Conservation (phyloP, 257 asterid species). For the Nemophila menziesii region DNA sequence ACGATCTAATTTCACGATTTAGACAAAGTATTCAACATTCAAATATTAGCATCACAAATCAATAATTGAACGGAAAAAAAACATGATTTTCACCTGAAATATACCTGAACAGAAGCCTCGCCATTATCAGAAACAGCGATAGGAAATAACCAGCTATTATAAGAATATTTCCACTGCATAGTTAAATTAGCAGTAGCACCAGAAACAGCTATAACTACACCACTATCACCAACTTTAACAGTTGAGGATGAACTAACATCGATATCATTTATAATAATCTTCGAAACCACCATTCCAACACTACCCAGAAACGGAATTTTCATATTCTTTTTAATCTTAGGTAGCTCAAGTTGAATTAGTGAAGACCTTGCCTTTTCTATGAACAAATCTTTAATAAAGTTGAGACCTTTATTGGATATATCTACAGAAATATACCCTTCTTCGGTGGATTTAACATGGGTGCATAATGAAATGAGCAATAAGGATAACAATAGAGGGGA, state of each 20-base stretch:
- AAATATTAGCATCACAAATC: background rate
- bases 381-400: slow-evolving; percentile 54
- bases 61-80: slow-evolving; percentile 1
- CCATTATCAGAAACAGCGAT: slow-evolving; percentile 60
- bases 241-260: slow-evolving; percentile 55
- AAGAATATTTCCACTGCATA: slow-evolving; percentile 71
- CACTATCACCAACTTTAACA: slow-evolving; percentile 51
- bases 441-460: slow-evolving; percentile 28
- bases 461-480: background rate
- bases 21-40: background rate
- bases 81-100: background rate
- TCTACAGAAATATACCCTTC: slow-evolving; percentile 44
- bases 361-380: slow-evolving; percentile 46
- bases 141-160: slow-evolving; percentile 54
- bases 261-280: slow-evolving; percentile 33
- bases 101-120: slow-evolving; percentile 62
- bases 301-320: slow-evolving; percentile 62
- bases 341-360: slow-evolving; percentile 64
- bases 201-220: slow-evolving; percentile 50
- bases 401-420: slow-evolving; percentile 68
- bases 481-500: background rate
- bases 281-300: slow-evolving; percentile 42
- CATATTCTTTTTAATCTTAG: slow-evolving; percentile 35
- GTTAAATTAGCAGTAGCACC: slow-evolving; percentile 79
- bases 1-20: no score